Percentiles rank a stretch among this genome's conserved stretches.
Conservation (phyloP, 768 basidiomycete species). For the Roridomyces roridus region DNA sequence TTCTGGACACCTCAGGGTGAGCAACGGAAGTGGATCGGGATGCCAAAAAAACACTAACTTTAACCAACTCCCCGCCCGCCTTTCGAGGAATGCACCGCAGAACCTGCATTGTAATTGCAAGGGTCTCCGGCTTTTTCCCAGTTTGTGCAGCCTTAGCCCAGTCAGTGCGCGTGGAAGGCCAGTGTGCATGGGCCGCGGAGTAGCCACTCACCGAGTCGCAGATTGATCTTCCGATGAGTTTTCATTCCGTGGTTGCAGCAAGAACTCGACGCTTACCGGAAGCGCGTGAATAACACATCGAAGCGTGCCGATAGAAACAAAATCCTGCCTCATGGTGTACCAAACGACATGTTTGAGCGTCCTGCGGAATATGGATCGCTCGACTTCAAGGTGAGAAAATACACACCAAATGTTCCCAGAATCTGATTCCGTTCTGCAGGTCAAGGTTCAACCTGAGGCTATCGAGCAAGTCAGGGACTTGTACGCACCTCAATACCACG, state of each 20-base stretch:
- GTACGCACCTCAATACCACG: neutral
- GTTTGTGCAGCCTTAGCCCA: neutral
- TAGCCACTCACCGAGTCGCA: constrained; percentile 6
- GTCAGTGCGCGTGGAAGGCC: neutral
- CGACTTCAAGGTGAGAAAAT: constrained; percentile 42
- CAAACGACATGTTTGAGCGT: constrained; percentile 31
- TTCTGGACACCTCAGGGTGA: too few species aligned
- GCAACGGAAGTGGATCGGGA: too few species aligned
- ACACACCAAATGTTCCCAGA: neutral
- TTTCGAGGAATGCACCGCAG: neutral
- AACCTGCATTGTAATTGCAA: neutral
- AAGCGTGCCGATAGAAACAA: constrained; percentile 36
- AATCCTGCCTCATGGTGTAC: constrained; percentile 42
- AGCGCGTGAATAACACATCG: constrained; percentile 25
- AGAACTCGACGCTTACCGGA: constrained; percentile 36
- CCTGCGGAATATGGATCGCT: constrained; percentile 31
- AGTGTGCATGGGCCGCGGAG: neutral
- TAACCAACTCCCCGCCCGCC: neutral
- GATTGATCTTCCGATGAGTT: constrained; percentile 41
- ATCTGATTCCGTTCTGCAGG: constrained; percentile 4
- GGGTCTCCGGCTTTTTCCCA: neutral
- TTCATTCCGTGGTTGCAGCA: constrained; percentile 43
- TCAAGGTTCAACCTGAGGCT: constrained; percentile 21
- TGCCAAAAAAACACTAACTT: too few species aligned
- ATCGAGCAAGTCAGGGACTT: constrained; percentile 17